phyloP scores from a whole-genome alignment of 495 filamentous ascomycete genomes.

The Trichoderma reesei region DNA sequence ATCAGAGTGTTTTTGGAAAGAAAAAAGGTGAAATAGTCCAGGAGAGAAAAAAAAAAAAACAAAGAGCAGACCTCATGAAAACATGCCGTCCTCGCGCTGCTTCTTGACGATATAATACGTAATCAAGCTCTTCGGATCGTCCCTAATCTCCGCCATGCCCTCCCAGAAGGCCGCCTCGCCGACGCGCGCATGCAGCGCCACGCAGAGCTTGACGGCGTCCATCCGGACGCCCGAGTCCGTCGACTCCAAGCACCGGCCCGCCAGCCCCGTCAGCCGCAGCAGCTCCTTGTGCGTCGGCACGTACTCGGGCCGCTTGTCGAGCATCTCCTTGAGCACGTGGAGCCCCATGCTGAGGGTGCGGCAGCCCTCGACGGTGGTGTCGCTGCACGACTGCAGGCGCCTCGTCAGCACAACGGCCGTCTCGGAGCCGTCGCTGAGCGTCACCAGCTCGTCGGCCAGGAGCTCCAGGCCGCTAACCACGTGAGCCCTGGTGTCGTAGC shows the following conservation, averaged over 20 bases:
- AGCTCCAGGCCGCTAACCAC: slow-evolving; percentile 46
- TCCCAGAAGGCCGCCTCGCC: slow-evolving; percentile 57
- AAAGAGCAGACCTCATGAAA: neutral
- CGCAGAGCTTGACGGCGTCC: slow-evolving; percentile 67
- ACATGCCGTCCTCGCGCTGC: slow-evolving; percentile 32
- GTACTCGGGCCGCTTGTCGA: slow-evolving; percentile 25
- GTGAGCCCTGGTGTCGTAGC: slow-evolving; percentile 44
- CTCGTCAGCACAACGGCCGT: slow-evolving; percentile 36
- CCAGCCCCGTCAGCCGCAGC: slow-evolving; percentile 41
- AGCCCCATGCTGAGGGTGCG: slow-evolving; percentile 48
- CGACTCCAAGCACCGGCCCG: slow-evolving; percentile 54
- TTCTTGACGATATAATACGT: slow-evolving; percentile 74
- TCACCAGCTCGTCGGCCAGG: slow-evolving; percentile 41
- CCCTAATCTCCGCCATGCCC: slow-evolving; percentile 49
- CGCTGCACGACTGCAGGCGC: slow-evolving; percentile 27
- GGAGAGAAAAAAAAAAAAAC: neutral
- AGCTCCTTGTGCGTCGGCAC: slow-evolving; percentile 35
- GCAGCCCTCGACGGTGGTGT: slow-evolving; percentile 27
- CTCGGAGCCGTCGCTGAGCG: slow-evolving; percentile 40
- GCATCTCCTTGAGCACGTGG: slow-evolving; percentile 44
- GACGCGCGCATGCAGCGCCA: slow-evolving; percentile 59
- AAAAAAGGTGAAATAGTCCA: neutral
- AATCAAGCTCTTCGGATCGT: slow-evolving; percentile 63
- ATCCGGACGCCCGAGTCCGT: slow-evolving; percentile 69
- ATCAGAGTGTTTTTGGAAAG: too few relatives aligned